Percentiles rank a stretch among this genome's conserved stretches.
phyloP scores from a whole-genome alignment of 129 eudicot species.

The sunflower (Helianthus annuus) region DNA sequence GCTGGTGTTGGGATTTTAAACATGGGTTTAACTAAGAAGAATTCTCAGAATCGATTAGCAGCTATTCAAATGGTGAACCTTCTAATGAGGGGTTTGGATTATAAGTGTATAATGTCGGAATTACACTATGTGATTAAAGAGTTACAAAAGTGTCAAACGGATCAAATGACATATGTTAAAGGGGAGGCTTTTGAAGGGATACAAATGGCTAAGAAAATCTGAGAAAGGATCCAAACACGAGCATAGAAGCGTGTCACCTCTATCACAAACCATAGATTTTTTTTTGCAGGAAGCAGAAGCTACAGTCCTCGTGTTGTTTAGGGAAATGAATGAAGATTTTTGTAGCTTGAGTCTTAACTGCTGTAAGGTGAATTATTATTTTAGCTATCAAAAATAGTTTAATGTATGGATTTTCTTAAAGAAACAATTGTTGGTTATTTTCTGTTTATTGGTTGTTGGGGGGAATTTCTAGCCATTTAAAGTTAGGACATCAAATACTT shows the following conservation, averaged over 20 bases:
- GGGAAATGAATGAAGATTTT: too few relatives aligned
- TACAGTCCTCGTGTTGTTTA: too few relatives aligned
- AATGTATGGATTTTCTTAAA: too few relatives aligned
- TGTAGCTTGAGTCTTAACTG: too few relatives aligned
- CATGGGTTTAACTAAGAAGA: constrained; percentile 51
- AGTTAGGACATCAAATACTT: too few relatives aligned
- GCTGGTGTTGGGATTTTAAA: constrained; percentile 66
- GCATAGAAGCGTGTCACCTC: constrained; percentile 56
- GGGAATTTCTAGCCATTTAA: too few relatives aligned
- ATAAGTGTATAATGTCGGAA: constrained; percentile 71
- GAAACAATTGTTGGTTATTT: too few relatives aligned
- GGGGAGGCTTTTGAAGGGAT: constrained; percentile 88
- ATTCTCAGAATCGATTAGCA: constrained; percentile 73
- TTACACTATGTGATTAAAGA: constrained; percentile 60
- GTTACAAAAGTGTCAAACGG: constrained; percentile 78
- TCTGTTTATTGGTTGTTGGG: too few relatives aligned
- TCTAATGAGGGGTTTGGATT: constrained; percentile 83
- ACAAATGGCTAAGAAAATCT: constrained; percentile 67
- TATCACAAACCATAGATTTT: constrained; percentile 65
- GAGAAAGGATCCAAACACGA: constrained; percentile 53
- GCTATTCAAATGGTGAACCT: constrained; percentile 89
- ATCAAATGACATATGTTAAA: constrained; percentile 78
- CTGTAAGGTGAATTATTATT: too few relatives aligned
- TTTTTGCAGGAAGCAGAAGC: background rate
- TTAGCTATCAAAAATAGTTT: too few relatives aligned